phyloP scores from a whole-genome alignment of 2,329 filamentous ascomycete species.

The Calonectria ilicicola region DNA sequence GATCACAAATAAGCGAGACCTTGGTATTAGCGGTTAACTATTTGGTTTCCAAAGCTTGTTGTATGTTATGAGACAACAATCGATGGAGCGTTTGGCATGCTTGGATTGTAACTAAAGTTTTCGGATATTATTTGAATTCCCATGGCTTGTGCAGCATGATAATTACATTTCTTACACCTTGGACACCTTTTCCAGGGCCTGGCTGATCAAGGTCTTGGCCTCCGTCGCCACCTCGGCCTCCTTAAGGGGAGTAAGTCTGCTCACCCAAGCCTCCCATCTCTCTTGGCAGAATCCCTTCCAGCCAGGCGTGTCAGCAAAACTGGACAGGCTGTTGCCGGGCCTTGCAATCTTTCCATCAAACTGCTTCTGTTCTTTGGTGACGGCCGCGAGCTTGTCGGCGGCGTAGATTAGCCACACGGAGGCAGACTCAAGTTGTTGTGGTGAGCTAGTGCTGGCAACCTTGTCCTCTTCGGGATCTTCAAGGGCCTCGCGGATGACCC shows the following conservation, averaged over 20 bases:
- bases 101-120: neutral
- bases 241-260: neutral
- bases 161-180: neutral
- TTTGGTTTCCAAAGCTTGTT: too few species aligned
- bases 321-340: slow-evolving; percentile 22
- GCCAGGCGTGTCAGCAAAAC: neutral
- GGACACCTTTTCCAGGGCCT: neutral
- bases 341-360: slow-evolving; percentile 36
- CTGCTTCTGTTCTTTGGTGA: slow-evolving; percentile 16
- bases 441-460: neutral
- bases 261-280: slow-evolving; percentile 27
- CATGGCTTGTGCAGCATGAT: neutral
- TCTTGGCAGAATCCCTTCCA: slow-evolving; percentile 33
- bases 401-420: slow-evolving; percentile 34
- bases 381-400: neutral
- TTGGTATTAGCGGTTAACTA: too few species aligned
- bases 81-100: neutral
- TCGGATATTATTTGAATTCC: neutral
- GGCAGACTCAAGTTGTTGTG: slow-evolving; percentile 10
- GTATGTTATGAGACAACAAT: too few species aligned
- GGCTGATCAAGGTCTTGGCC: neutral
- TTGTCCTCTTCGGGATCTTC: slow-evolving; percentile 30
- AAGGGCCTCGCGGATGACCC: slow-evolving; percentile 30
- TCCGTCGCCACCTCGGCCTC: neutral
- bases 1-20: too few species aligned